Conservation (phyloP, 2,329 filamentous ascomycete genomes). For the Apiospora malaysiana region DNA sequence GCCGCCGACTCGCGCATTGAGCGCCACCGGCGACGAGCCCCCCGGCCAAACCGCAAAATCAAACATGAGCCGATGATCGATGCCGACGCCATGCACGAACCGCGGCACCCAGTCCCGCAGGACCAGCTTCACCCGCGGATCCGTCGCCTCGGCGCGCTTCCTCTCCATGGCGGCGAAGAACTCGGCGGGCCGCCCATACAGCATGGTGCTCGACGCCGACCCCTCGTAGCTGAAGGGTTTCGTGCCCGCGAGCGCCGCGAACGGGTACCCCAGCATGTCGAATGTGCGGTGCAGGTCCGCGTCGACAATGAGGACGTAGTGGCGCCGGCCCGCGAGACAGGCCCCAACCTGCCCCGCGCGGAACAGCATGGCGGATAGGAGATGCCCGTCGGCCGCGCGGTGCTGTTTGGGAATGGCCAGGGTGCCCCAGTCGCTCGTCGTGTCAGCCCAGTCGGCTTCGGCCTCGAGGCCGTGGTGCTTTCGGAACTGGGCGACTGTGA, state of each 20-base stretch:
- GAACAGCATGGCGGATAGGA: conserved; percentile 25
- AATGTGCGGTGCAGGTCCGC: conserved; percentile 23
- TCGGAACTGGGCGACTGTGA: conserved; percentile 21
- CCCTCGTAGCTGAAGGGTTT: conserved; percentile 24
- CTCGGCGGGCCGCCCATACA: conserved; percentile 21
- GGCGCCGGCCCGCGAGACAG: conserved; percentile 22
- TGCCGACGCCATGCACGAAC: conserved; percentile 22
- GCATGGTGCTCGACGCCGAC: conserved; percentile 21
- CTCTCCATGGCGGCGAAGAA: conserved; percentile 20
- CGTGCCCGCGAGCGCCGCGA: conserved; percentile 23
- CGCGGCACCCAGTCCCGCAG: conserved; percentile 19
- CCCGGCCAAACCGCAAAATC: conserved; percentile 23
- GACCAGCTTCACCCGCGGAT: conserved; percentile 14
- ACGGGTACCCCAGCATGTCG: conserved; percentile 22
- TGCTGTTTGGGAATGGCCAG: conserved; percentile 22
- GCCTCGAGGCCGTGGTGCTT: conserved; percentile 20
- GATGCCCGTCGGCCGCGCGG: conserved; percentile 22
- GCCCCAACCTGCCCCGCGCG: conserved; percentile 24
- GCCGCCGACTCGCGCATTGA: not conserved
- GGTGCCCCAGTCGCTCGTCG: conserved; percentile 24
- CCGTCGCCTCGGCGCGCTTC: not conserved
- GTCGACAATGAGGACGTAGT: conserved; percentile 26
- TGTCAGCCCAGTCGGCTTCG: not conserved
- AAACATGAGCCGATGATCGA: conserved; percentile 28
- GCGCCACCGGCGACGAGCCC: conserved; percentile 20